Base-by-base conservation (phyloP, 2,329 filamentous ascomycete genomes). In the Aspergillus oerlinghausenensis region DNA sequence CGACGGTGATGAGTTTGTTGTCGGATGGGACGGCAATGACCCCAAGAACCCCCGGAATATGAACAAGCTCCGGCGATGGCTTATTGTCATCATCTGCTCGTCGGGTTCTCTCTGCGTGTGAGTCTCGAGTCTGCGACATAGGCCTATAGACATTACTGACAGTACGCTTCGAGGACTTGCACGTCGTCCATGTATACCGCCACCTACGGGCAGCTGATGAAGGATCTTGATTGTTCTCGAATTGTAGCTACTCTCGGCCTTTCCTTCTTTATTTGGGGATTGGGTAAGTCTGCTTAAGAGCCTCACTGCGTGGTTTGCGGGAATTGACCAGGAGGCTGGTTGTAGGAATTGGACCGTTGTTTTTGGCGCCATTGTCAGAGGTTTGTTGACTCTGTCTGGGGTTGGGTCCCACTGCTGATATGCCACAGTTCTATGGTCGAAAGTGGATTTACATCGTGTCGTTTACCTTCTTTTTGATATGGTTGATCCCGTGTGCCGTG, bases 101-200 rank as follows among this genome's bases (percentile, higher is more conserved):
- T 70, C 82, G 55, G 88, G 88, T 7, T 89, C 89, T 49, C 79
- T 94, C 57, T 93, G 90, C 73, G 92, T 96, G 88, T 92, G 82
- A 81, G 89, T 86, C n/a, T 35, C 21, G 21, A 26, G 49, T 9
- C 19, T 53, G 25, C 49, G 45, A 45, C 23, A 14, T 28, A 29
- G 26, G 21, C 26, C 19, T 54, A 50, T 8, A 17, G 32, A 38
- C 14, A 28, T 45, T 53, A 29, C 38, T 56, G 17, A 14, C 6
- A 47, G 7, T 35, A 25, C 50, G 40, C 50, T 58, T 45, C 14
- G 65, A 92, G 88, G 54, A 96, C 92, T 8, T 91, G 88, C 69
- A 85, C 89, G 1, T 92, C 88, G 50, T 94, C 91, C n/a, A 85
- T 96, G 65, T 96, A 97, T 73, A 93, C 91, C 0, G 84, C 85